Percentiles rank a stretch among this genome's conserved stretches.
Evolutionary conservation across 2,329 filamentous ascomycete genomes (phyloP).

Genomic region (Cladobotryum mycophilum): DNA sequence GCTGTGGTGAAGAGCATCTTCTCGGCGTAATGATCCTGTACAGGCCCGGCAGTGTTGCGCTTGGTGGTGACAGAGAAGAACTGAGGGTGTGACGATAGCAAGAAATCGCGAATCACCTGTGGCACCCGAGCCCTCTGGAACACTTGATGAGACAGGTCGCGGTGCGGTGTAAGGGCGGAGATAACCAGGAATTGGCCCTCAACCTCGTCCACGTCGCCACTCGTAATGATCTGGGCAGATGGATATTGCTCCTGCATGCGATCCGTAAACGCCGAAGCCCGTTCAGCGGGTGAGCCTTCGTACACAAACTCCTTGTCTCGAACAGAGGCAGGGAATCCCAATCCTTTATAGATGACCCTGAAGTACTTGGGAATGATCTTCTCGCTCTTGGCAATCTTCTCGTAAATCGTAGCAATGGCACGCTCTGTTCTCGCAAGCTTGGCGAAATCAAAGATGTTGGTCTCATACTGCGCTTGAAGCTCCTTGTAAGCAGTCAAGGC

Average conservation of each 20-base stretch:
- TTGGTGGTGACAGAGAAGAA: slow-evolving; percentile 71
- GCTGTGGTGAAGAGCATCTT: slow-evolving; percentile 79
- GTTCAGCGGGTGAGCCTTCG: slow-evolving; percentile 72
- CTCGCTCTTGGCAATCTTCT: slow-evolving; percentile 77
- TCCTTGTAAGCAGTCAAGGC: slow-evolving; percentile 85
- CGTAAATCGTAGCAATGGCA: slow-evolving; percentile 88
- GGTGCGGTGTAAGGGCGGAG: slow-evolving; percentile 72
- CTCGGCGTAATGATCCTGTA: slow-evolving; percentile 70
- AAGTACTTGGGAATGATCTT: slow-evolving; percentile 79
- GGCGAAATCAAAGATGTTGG: slow-evolving; percentile 80
- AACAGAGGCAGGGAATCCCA: slow-evolving; percentile 75
- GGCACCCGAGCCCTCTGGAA: slow-evolving; percentile 84
- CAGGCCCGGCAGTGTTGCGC: slow-evolving; percentile 61
- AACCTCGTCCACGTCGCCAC: slow-evolving; percentile 64
- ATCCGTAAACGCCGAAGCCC: slow-evolving; percentile 76
- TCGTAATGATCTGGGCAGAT: slow-evolving; percentile 70
- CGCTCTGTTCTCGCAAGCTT: slow-evolving; percentile 86
- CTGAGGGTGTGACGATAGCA: slow-evolving; percentile 71
- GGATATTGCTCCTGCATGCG: slow-evolving; percentile 90
- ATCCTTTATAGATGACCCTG: slow-evolving; percentile 80
- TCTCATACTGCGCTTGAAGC: slow-evolving; percentile 85
- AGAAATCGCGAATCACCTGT: slow-evolving; percentile 77
- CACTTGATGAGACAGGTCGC: slow-evolving; percentile 73
- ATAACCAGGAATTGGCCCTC: slow-evolving; percentile 89
- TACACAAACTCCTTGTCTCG: slow-evolving; percentile 92